Percentiles rank a stretch among this genome's conserved stretches.
Evolutionary conservation across 495 filamentous ascomycete species (phyloP).

Genomic region (Durotheca rogersii): DNA sequence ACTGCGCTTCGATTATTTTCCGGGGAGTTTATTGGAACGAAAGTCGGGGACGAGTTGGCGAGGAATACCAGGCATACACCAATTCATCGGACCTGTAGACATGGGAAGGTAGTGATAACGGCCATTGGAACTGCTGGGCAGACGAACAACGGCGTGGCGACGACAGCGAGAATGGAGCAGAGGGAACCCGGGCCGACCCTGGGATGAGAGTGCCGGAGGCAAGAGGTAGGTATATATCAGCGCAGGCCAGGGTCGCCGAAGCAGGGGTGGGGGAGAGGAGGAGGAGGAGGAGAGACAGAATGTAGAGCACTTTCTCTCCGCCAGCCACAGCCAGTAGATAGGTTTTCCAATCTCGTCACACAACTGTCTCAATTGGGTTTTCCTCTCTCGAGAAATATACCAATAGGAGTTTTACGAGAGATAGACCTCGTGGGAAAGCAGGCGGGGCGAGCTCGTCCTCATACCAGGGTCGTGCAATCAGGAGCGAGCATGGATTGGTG

Average conservation of each 20-base stretch:
- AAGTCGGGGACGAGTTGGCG: too few relatives aligned
- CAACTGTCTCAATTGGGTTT: conserved; percentile 27
- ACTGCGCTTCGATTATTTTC: conserved; percentile 3
- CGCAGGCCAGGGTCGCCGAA: conserved; percentile 16
- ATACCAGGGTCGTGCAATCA: conserved; percentile 28
- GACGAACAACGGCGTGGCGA: conserved; percentile 17
- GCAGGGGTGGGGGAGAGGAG: not conserved
- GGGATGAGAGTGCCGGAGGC: conserved; percentile 20
- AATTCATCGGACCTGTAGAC: conserved; percentile 37
- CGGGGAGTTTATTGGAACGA: conserved; percentile 23
- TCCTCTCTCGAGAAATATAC: conserved; percentile 22
- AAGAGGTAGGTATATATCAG: conserved; percentile 22
- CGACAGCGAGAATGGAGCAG: conserved; percentile 11
- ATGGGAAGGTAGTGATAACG: conserved; percentile 26
- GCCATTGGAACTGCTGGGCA: conserved; percentile 38
- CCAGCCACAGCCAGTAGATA: conserved; percentile 28
- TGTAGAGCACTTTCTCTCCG: conserved; percentile 21
- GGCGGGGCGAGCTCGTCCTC: conserved; percentile 22
- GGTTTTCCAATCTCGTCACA: conserved; percentile 32
- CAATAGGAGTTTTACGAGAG: conserved; percentile 33
- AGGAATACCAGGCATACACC: conserved; percentile 52
- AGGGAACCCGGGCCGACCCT: conserved; percentile 22
- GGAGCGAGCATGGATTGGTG: conserved; percentile 20
- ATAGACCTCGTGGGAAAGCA: conserved; percentile 33
- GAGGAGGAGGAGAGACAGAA: conserved; percentile 9